phyloP scores from a whole-genome alignment of 202 grass and related monocot genomes.

The Schoenoplectus triqueter region DNA sequence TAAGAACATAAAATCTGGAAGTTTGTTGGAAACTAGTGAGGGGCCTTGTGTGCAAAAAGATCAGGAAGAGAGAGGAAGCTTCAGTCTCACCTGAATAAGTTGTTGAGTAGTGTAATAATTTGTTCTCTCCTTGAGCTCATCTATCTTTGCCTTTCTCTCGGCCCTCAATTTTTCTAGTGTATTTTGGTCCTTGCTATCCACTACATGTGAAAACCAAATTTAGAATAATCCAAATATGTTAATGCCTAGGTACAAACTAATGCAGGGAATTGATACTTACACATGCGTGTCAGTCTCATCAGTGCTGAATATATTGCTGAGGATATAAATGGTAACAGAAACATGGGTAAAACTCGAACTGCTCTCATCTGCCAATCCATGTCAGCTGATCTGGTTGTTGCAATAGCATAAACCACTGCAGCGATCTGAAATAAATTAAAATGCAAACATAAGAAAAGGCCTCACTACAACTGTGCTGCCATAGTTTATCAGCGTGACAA shows the following conservation, averaged over 20 bases:
- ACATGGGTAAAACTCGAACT: conserved; percentile 72
- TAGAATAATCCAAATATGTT: conserved; percentile 31
- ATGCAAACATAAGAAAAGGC: neutral
- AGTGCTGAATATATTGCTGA: conserved; percentile 65
- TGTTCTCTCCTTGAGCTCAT: conserved; percentile 96
- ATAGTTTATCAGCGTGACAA: neutral
- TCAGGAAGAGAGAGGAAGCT: conserved; percentile 21
- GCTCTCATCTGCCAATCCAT: conserved; percentile 80
- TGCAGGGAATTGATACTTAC: conserved; percentile 53
- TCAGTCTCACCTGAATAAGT: conserved; percentile 76
- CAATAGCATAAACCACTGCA: conserved; percentile 74
- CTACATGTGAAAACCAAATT: conserved; percentile 43
- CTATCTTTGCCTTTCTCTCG: conserved; percentile 95
- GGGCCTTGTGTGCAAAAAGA: neutral
- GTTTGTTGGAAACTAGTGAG: neutral
- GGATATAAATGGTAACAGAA: conserved; percentile 74
- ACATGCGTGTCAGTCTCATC: conserved; percentile 76
- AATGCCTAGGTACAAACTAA: conserved; percentile 1
- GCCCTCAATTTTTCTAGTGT: conserved; percentile 81
- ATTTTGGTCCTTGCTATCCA: conserved; percentile 87
- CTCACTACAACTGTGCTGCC: no score
- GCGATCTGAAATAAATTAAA: conserved; percentile 54
- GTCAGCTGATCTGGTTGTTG: conserved; percentile 73
- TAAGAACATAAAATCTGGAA: neutral
- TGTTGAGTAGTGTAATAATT: conserved; percentile 97